Evolutionary conservation across 257 asterid species (phyloP).

Genomic region (Craterostigma plantagineum): DNA sequence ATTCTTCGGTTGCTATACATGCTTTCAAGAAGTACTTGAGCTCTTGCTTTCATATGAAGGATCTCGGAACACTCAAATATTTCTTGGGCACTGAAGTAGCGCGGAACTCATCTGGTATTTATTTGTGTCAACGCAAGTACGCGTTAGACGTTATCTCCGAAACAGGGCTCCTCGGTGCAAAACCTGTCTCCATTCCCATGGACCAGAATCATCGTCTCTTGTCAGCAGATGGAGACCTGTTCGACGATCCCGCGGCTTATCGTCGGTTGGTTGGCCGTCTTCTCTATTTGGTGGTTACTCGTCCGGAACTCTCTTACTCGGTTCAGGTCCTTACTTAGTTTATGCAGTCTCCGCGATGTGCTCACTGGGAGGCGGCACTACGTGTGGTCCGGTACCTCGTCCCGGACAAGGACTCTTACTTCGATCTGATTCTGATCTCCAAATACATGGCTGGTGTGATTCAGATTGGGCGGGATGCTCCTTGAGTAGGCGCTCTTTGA

Average conservation of each 20-base stretch:
- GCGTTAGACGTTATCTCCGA: neutral
- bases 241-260: neutral
- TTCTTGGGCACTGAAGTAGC: conserved; percentile 7
- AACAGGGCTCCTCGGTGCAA: neutral
- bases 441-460: too few species aligned
- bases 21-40: conserved; percentile 1
- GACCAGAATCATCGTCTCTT: conserved; percentile 2
- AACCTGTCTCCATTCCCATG: neutral
- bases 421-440: too few species aligned
- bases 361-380: too few species aligned
- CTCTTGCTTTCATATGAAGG: conserved; percentile 9
- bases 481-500: too few species aligned
- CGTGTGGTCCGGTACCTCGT: too few species aligned
- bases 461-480: too few species aligned
- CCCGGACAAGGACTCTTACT: too few species aligned
- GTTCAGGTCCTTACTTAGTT: too few species aligned
- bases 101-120: neutral
- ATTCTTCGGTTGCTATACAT: neutral
- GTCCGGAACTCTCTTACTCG: too few species aligned
- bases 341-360: too few species aligned
- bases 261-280: too few species aligned
- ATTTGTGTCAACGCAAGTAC: neutral
- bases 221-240: rapidly evolving
- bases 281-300: too few species aligned
- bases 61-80: conserved; percentile 4